Conservation (phyloP, 2,329 filamentous ascomycete species). For the Aspergillus flavus region DNA sequence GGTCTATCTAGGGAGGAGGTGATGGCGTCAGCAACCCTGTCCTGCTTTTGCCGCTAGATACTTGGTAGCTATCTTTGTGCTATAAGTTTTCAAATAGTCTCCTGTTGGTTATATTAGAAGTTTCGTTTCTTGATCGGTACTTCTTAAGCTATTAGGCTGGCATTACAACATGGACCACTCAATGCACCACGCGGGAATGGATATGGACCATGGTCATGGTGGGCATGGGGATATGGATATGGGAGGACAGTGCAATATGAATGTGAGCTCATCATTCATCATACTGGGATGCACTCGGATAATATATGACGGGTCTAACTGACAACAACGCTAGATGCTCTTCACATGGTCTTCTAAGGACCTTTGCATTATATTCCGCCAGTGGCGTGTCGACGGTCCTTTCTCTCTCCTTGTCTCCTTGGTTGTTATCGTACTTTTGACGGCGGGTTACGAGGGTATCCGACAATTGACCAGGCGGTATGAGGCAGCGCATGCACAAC, state of each 20-base stretch:
- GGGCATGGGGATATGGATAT: conserved; percentile 59
- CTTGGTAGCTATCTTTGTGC: not conserved
- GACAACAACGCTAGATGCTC: conserved; percentile 70
- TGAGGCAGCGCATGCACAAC: conserved; percentile 60
- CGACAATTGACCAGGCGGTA: conserved; percentile 76
- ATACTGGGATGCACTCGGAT: not conserved
- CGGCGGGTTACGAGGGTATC: conserved; percentile 90
- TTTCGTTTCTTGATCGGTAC: not conserved
- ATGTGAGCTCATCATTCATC: conserved; percentile 58
- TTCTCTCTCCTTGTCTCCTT: conserved; percentile 79
- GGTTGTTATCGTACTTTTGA: conserved; percentile 76
- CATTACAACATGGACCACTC: not conserved
- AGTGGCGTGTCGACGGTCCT: conserved; percentile 82
- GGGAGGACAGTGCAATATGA: conserved; percentile 80
- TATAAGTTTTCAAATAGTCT: not conserved
- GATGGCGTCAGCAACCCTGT: conserved; percentile 2
- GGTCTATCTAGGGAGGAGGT: not conserved
- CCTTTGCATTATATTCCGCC: conserved; percentile 92
- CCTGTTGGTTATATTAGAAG: not conserved
- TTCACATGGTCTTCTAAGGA: conserved; percentile 95
- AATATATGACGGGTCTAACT: not conserved
- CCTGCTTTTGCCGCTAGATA: not conserved
- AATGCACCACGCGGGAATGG: conserved; percentile 42
- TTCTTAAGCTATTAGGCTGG: not conserved
- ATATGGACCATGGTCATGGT: conserved; percentile 48